These are phyloP conservation scores for Blakeslea trispora DNA, from an alignment of 371 early-diverging fungal species.

Conservation along the genomic window DNA sequence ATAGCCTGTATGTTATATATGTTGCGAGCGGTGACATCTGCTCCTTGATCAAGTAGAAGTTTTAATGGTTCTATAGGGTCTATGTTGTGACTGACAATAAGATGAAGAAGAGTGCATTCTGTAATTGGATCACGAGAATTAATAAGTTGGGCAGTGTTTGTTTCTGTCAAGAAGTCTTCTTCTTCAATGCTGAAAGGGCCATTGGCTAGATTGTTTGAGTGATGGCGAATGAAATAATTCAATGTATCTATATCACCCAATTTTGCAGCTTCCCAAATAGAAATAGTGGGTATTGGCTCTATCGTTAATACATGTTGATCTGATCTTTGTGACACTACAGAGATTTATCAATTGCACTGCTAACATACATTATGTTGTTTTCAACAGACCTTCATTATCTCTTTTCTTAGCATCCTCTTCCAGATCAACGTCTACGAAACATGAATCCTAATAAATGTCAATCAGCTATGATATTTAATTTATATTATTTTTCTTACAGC, in stretches of 20 bases:
- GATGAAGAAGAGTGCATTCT: conserved; percentile 50
- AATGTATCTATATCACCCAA: conserved; percentile 30
- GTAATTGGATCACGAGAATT: conserved; percentile 53
- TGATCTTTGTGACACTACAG: conserved; percentile 8
- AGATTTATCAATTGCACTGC: neutral
- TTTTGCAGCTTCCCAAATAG: conserved; percentile 35
- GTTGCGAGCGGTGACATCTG: conserved; percentile 48
- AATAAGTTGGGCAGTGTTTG: conserved; percentile 22
- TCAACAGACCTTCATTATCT: conserved; percentile 17
- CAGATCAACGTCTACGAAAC: conserved; percentile 24
- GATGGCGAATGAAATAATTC: conserved; percentile 21
- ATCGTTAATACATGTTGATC: conserved; percentile 1
- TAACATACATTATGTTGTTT: neutral
- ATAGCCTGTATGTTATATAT: conserved; percentile 42
- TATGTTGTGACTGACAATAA: conserved; percentile 41
- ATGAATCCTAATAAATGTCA: conserved; percentile 14
- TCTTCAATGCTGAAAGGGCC: neutral
- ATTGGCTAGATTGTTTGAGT: neutral
- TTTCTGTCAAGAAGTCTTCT: neutral
- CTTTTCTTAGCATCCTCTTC: conserved; percentile 9
- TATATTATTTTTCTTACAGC: conserved; percentile 3
- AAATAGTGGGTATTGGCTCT: conserved; percentile 10
- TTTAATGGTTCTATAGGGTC: conserved; percentile 35
- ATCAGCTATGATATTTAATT: neutral
- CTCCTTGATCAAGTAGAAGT: conserved; percentile 49